Evolutionary conservation across 176 grass and related monocot species (phyloP).

Genomic region (Oryza brachyantha): DNA sequence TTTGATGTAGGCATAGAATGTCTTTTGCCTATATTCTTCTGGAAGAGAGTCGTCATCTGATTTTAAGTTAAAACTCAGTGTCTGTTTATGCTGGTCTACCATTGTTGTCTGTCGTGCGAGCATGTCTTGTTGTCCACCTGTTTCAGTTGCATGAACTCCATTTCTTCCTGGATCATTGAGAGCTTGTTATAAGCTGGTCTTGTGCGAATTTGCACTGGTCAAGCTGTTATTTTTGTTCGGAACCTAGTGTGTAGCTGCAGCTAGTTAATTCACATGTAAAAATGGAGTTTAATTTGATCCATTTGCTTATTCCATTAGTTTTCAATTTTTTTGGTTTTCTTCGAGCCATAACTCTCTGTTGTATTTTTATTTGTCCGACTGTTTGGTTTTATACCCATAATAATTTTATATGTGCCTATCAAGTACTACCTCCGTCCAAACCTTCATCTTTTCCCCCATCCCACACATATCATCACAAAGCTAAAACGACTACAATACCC

Average conservation of each 20-base stretch:
- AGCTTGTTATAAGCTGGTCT: neutral
- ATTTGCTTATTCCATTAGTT: conserved; percentile 3
- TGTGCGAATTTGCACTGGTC: neutral
- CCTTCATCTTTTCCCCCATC: too few species aligned
- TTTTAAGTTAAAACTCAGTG: neutral
- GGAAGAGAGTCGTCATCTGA: neutral
- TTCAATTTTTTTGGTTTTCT: neutral
- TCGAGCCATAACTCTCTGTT: neutral
- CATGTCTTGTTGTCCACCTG: neutral
- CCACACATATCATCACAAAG: too few species aligned
- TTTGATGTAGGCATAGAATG: neutral
- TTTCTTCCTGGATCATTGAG: neutral
- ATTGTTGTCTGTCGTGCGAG: neutral
- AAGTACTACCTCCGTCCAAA: too few species aligned
- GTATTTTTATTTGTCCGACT: neutral
- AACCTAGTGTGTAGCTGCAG: neutral
- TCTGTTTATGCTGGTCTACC: neutral
- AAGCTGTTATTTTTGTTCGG: neutral
- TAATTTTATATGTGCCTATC: neutral
- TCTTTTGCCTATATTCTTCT: neutral
- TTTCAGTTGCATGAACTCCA: conserved; percentile 19
- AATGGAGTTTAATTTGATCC: neutral
- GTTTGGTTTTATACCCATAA: neutral
- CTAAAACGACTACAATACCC: too few species aligned
- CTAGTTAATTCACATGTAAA: neutral